Evolutionary conservation across 1,139 yeast genomes (phyloP).

Genomic region (Taphrina sp.): DNA sequence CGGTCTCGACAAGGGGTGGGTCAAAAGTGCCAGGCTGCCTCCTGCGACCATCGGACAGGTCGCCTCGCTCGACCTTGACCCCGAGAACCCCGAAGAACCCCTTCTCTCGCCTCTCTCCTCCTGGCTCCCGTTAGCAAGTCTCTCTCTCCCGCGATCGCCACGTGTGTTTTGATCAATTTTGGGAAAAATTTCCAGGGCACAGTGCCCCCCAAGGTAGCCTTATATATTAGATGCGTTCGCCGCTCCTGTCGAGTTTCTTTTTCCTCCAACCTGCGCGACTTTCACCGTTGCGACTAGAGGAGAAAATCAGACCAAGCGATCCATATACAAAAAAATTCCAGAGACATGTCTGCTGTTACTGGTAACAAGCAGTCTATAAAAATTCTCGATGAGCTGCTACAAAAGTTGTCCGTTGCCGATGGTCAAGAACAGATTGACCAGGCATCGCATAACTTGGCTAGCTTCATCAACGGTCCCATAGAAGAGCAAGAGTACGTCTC

Average conservation of each 20-base stretch:
- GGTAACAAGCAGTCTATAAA: conserved; percentile 46
- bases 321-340: conserved; percentile 2
- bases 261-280: conserved; percentile 12
- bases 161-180: neutral
- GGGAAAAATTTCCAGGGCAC: neutral
- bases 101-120: neutral
- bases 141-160: neutral
- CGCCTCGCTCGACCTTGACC: too few relatives aligned
- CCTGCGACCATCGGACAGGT: too few relatives aligned
- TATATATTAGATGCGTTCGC: too few relatives aligned
- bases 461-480: conserved; percentile 93
- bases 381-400: conserved; percentile 90
- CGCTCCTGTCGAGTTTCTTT: neutral
- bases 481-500: conserved; percentile 75
- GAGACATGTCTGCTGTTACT: conserved; percentile 40
- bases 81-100: too few relatives aligned
- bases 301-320: conserved; percentile 2
- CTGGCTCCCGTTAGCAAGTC: neutral
- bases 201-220: too few relatives aligned
- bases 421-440: conserved; percentile 71
- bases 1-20: too few relatives aligned
- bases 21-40: too few relatives aligned
- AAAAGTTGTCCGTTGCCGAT: conserved; percentile 85
- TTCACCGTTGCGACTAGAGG: conserved; percentile 18
- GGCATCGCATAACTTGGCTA: conserved; percentile 86